Conservation (phyloP, 495 filamentous ascomycete species). For the Lophium mytilinum region DNA sequence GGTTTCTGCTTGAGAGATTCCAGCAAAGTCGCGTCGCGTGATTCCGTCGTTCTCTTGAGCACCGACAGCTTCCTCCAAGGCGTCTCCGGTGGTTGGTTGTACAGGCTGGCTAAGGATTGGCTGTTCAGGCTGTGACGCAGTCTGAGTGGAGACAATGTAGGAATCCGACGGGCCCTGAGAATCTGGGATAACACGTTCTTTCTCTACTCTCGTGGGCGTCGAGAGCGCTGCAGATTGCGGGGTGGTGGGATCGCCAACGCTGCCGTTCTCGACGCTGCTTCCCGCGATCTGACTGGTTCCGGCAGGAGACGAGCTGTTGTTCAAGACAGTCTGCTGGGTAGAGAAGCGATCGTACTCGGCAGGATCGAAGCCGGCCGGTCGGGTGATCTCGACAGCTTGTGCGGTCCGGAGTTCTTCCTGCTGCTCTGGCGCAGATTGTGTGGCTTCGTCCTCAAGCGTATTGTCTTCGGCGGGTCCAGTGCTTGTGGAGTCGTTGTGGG, state of each 20-base stretch:
- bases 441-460: no score
- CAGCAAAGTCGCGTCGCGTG: background rate
- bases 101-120: no score
- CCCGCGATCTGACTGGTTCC: background rate
- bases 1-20: background rate
- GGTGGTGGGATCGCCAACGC: background rate
- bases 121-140: background rate
- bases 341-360: background rate
- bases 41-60: background rate
- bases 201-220: background rate
- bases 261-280: background rate
- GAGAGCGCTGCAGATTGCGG: background rate
- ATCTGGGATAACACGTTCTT: background rate
- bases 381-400: background rate
- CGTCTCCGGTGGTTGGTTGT: no score
- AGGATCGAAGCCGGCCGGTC: background rate
- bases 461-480: no score
- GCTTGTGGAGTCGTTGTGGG: no score
- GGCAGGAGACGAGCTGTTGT: background rate
- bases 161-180: background rate
- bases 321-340: background rate
- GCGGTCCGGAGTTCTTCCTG: no score
- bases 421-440: no score
- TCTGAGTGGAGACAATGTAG: conserved; percentile 1
- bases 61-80: background rate